Percentiles rank a stretch among this genome's conserved stretches.
These are phyloP conservation scores for Encephalitozoon cuniculi DNA, from an alignment of 371 early-diverging fungal species.

Conservation along the genomic window DNA sequence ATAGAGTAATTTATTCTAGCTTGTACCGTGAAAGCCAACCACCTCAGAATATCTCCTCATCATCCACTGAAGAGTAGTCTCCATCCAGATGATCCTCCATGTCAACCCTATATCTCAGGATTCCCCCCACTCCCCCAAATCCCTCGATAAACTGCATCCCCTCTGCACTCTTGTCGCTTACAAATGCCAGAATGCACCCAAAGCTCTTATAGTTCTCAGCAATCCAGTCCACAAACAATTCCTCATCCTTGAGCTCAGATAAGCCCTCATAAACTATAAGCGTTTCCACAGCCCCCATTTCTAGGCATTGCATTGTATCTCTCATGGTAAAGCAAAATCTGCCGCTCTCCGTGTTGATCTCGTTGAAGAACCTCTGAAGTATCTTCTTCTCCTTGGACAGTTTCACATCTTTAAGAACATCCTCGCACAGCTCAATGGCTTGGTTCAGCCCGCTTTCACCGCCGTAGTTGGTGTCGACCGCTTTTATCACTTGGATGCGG, in stretches of 20 bases:
- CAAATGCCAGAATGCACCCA: constrained; percentile 82
- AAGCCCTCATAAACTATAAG: constrained; percentile 91
- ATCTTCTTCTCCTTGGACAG: constrained; percentile 95
- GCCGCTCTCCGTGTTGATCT: constrained; percentile 86
- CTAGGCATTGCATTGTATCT: constrained; percentile 88
- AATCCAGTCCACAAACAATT: constrained; percentile 87
- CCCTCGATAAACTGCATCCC: constrained; percentile 96
- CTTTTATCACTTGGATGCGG: constrained; percentile 77
- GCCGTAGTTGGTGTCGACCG: constrained; percentile 95
- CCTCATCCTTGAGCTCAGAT: constrained; percentile 69
- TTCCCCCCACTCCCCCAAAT: constrained; percentile 97
- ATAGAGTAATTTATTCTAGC: not conserved
- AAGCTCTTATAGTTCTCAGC: constrained; percentile 91
- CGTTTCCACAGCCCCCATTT: constrained; percentile 86
- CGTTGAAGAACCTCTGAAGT: constrained; percentile 86
- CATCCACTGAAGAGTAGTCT: constrained; percentile 22
- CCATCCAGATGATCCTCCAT: constrained; percentile 40
- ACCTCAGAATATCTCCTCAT: constrained; percentile 27
- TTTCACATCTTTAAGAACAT: constrained; percentile 85
- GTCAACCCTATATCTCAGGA: constrained; percentile 88
- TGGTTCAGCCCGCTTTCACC: constrained; percentile 98
- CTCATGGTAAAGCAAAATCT: constrained; percentile 88
- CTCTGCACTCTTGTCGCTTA: constrained; percentile 90
- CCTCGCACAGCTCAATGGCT: constrained; percentile 87
- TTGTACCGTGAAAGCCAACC: not conserved